Base-by-base conservation (phyloP, 2,329 filamentous ascomycete genomes). In the Apiospora hydei region DNA sequence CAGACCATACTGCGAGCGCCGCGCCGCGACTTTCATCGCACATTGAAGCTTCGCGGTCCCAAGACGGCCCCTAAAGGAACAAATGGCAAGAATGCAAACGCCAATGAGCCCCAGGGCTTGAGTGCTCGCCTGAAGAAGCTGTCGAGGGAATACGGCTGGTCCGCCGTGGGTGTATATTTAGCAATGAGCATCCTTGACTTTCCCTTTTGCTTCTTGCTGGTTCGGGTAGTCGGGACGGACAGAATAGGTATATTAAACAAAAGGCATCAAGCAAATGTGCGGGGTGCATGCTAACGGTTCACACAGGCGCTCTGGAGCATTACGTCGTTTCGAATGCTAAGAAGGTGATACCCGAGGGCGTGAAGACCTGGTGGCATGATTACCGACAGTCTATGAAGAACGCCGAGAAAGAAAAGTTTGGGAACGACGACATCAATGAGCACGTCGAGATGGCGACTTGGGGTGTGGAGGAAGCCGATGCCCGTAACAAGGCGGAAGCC, bases 91-190 rank as follows among this genome's bases (percentile, higher is more conserved):
- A 21, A 44, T 30, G 66, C 41, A 21, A 43, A 26, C 13, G 34
- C 47, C 68, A 57, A 69, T 1, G 68, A 69, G 47, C 68, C 68
- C 1, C 34, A 51, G 16, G 89, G 91, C 10, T 81, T 96, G 57
- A 92, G 91, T 2, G 90, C 91, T 74, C 89, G 92, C 38, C 85
- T 98, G 80, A 95, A 92, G 83, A 94, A 94, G 80, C 88, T 99
- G 66, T 95, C 93, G 3, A 91, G 92, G 75, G 96, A 98, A 82
- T 99, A 99, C 82, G 96, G 96, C 53, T 98, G 95, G 94, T 89
- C 93, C 4, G 95, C 95, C 0, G 83, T 98, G 6, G 96, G 95
- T n/a, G 94, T 99, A 18, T 99, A 99, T 82, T 83, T 98, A 14
- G 87, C 87, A 0, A 84, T 99, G 71, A 95, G 93, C 57, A 92